Evolutionary conservation across 106 monocot species (phyloP), one percentile per base, ranked within the genome.

Genomic region (Iris macrosiphon): DNA sequence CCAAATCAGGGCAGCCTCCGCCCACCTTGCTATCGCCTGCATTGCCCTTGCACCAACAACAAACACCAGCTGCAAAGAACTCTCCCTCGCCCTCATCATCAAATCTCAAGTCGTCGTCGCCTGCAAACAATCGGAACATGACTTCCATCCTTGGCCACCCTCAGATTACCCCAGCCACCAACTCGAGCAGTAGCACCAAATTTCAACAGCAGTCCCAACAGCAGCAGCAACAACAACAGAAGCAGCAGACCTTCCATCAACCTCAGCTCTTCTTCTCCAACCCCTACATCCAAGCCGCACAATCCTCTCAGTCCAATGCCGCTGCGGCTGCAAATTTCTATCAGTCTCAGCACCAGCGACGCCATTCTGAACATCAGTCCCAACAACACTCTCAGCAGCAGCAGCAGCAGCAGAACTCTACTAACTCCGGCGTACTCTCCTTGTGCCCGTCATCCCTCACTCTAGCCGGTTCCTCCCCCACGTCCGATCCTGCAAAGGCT

Each of bases 91-190:
- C n/a, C n/a, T n/a, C 57, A 11, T 42, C 45, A 10, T 45, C 73
- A 9, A 60, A 44, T 63, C 61, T 8, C 33, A 78, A 75, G 66
- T 41, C 75, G 4, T 48, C 37, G 4, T 59, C 79, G 1, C 61
- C 80, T 0, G 16, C 40, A 19, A 57, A 40, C 17, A 74, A 67
- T 11, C 60, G 57, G 32, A 66, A 57, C 33, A 24, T 57, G 29
- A 64, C 69, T 6, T 82, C 82, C 6, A 73, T 77, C 28, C 82
- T 77, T 16, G 82, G 82, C 5, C 76, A 73, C 5, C 72, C 75
- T 0, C 63, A 73, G 1, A 39, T 62, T 9, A 45, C 29, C 18
- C 9, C 76, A 13, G 13, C 40, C n/a, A 33, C 21, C 33, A n/a
- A n/a, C n/a, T n/a, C n/a, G n/a, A n/a, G n/a, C n/a, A n/a, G n/a